These are phyloP conservation scores for Fusarium sp. DNA, from an alignment of 2,329 filamentous ascomycete genomes.

Conservation along the genomic window DNA sequence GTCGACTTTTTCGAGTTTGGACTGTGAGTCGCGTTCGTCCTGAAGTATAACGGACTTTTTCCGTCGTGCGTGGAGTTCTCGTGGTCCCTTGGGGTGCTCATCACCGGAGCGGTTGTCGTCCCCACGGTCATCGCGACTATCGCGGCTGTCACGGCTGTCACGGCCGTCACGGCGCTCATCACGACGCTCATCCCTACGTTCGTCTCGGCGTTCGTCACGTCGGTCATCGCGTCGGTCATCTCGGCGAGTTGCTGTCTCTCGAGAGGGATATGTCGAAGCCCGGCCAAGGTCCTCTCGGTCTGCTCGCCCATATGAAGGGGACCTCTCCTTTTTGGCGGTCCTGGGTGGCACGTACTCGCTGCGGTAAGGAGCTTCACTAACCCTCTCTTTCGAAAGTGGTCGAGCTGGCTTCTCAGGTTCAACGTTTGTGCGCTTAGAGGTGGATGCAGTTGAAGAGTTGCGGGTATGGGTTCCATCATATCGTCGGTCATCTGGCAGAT, in stretches of 20 bases:
- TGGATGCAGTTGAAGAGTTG: slow-evolving; percentile 42
- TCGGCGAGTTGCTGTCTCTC: slow-evolving; percentile 24
- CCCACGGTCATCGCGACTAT: slow-evolving; percentile 39
- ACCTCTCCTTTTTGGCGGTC: slow-evolving; percentile 46
- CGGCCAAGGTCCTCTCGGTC: slow-evolving; percentile 36
- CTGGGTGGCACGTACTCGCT: slow-evolving; percentile 42
- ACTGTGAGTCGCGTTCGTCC: slow-evolving; percentile 44
- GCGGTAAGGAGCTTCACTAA: slow-evolving; percentile 33
- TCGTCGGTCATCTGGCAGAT: slow-evolving; percentile 42
- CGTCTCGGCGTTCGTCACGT: slow-evolving; percentile 14
- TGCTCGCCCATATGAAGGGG: slow-evolving; percentile 40
- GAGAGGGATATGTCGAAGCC: slow-evolving; percentile 21
- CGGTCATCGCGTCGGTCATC: slow-evolving; percentile 18
- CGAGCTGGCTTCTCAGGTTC: slow-evolving; percentile 43
- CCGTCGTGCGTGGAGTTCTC: slow-evolving; percentile 44
- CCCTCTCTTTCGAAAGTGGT: slow-evolving; percentile 47
- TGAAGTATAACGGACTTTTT: slow-evolving; percentile 51
- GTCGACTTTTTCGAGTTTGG: slow-evolving; percentile 39
- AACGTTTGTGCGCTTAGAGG: slow-evolving; percentile 41
- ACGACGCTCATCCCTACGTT: neutral
- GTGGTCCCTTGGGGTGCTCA: slow-evolving; percentile 47
- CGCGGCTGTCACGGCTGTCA: slow-evolving; percentile 24
- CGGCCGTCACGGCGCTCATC: neutral
- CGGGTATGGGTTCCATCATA: slow-evolving; percentile 38
- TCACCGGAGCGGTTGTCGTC: slow-evolving; percentile 52